These are phyloP conservation scores for Cyberlindnera japonica DNA, from an alignment of 805 yeast genomes.

Conservation along the genomic window DNA sequence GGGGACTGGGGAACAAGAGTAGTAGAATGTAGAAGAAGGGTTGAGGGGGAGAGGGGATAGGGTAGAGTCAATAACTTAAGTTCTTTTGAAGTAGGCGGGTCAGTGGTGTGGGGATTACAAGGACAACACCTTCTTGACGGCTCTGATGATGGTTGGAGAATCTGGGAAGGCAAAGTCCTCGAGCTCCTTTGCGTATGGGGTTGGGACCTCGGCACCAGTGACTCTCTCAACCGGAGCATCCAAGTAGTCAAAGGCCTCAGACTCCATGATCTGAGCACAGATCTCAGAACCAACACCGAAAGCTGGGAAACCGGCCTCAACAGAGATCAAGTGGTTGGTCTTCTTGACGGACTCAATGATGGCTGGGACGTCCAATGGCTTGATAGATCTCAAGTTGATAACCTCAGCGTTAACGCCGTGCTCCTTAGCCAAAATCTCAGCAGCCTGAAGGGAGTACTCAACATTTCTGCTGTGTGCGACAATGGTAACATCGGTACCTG, in stretches of 20 bases:
- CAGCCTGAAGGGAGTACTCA: slow-evolving; percentile 82
- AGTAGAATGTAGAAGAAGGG: not conserved
- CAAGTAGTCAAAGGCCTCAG: slow-evolving; percentile 95
- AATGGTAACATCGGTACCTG: slow-evolving; percentile 86
- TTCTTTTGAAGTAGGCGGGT: no score
- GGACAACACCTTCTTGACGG: slow-evolving; percentile 74
- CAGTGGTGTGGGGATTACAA: slow-evolving; percentile 37
- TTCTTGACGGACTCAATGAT: slow-evolving; percentile 87
- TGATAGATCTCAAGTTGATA: slow-evolving; percentile 91
- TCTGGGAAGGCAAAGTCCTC: slow-evolving; percentile 99
- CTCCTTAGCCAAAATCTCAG: slow-evolving; percentile 77
- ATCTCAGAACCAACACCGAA: slow-evolving; percentile 99
- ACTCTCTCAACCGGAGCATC: slow-evolving; percentile 99
- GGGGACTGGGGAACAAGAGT: not conserved
- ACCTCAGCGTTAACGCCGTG: slow-evolving; percentile 91
- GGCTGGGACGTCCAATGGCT: slow-evolving; percentile 90
- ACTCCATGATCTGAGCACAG: slow-evolving; percentile 96
- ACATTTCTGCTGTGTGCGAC: slow-evolving; percentile 93
- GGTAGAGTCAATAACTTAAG: not conserved
- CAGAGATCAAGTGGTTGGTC: slow-evolving; percentile 94
- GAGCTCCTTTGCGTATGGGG: slow-evolving; percentile 94
- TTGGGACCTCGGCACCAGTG: slow-evolving; percentile 99
- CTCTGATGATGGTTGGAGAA: slow-evolving; percentile 83
- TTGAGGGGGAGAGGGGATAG: not conserved
- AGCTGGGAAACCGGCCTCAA: slow-evolving; percentile 97